A percentile compares a stretch with the other conserved stretches of the same genome.
These are phyloP conservation scores for Candida glucosophila DNA, from an alignment of 1,139 yeast genomes.

Conservation along the genomic window DNA sequence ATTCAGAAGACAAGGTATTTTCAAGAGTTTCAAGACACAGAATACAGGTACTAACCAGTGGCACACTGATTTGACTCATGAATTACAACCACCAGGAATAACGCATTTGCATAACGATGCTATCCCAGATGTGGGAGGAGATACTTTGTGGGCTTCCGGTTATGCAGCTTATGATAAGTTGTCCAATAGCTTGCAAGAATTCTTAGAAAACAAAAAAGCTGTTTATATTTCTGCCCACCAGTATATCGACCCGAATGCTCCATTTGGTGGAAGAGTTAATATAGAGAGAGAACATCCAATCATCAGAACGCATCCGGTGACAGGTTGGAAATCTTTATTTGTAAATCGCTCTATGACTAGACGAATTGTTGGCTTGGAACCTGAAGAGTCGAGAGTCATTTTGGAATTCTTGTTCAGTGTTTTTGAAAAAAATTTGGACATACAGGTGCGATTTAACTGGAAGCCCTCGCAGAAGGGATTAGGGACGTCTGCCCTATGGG, in stretches of 20 bases:
- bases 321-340: slow-evolving; percentile 33
- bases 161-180: slow-evolving; percentile 32
- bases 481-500: slow-evolving; percentile 54
- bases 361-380: slow-evolving; percentile 28
- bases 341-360: slow-evolving; percentile 30
- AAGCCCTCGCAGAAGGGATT: slow-evolving; percentile 36
- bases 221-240: slow-evolving; percentile 26
- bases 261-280: slow-evolving; percentile 23
- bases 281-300: slow-evolving; percentile 33
- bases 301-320: slow-evolving; percentile 34
- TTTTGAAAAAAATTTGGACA: slow-evolving; percentile 28
- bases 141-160: slow-evolving; percentile 28
- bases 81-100: slow-evolving; percentile 29
- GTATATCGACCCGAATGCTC: slow-evolving; percentile 24
- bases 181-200: slow-evolving; percentile 26
- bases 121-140: slow-evolving; percentile 28
- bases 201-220: slow-evolving; percentile 31
- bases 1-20: slow-evolving; percentile 7
- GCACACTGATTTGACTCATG: slow-evolving; percentile 32
- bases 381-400: slow-evolving; percentile 21
- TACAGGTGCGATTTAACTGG: slow-evolving; percentile 52
- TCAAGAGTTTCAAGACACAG: slow-evolving; percentile 20
- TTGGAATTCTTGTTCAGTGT: slow-evolving; percentile 25
- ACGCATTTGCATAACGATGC: slow-evolving; percentile 30
- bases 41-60: slow-evolving; percentile 24